Evolutionary conservation across 495 filamentous ascomycete species (phyloP), one percentile per base, ranked within the genome.

Genomic region (Bathelium albidoporum): DNA sequence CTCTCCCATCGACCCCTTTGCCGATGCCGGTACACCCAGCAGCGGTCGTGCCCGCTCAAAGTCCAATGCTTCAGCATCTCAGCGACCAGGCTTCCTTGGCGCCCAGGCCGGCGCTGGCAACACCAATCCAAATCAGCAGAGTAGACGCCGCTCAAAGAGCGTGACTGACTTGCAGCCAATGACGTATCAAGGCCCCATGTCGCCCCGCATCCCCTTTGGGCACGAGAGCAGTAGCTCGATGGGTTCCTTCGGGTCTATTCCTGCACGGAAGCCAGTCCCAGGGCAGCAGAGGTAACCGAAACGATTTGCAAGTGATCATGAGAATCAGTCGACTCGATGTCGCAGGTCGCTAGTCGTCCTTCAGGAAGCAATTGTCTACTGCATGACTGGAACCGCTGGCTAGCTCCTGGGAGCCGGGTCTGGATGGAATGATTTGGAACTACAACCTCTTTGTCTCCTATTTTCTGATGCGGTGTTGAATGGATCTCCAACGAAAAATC

Each of bases 21-120:
- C 62, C 24, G 49, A 55, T 55, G 24, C 22, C 16, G 20, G 64
- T 62, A 59, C 67, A 60, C 59, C 68, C 73, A n/a, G 74, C 71
- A 59, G 29, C 59, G 64, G 62, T 66, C 73, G 60, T 61, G 65
- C 41, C 58, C 65, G 66, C 59, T 70, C 70, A 11, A 66, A 72
- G 61, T 71, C 68, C 67, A 72, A 71, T 55, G 66, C 80, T 65
- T 78, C 77, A 58, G 71, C 73, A 26, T 80, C 83, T 9, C 62
- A 73, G 20, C 79, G 76, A 66, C 76, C 76, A 11, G 66, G 68
- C 29, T 71, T 9, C 5, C 49, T 20, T 26, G 24, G 49, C 49
- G 43, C 18, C 9, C 20, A 9, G 9, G 3, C 43, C 3, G 43
- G 43, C 3, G 24, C 12, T 11, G 16, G 16, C 5, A 10, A n/a